These are phyloP conservation scores for Suillus ampliporus DNA, from an alignment of 768 basidiomycete genomes.

Conservation along the genomic window DNA sequence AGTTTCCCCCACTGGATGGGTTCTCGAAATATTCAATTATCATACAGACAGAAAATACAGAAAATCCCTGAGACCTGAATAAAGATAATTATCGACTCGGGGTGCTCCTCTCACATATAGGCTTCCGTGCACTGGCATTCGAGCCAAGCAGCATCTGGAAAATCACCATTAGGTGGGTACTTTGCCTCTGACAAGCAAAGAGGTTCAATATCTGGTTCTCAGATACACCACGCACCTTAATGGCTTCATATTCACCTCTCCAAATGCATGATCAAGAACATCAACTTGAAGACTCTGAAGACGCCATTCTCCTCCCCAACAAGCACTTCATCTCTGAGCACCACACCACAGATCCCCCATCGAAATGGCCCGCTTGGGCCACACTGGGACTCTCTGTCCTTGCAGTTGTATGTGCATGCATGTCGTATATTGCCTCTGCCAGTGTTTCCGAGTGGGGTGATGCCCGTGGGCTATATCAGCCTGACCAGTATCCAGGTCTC, in stretches of 20 bases:
- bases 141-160: neutral
- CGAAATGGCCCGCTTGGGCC: neutral
- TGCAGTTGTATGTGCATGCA: neutral
- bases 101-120: neutral
- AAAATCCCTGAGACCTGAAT: neutral
- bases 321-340: neutral
- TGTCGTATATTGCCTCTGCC: neutral
- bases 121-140: neutral
- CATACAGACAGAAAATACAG: neutral
- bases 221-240: neutral
- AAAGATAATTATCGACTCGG: neutral
- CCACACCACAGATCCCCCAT: neutral
- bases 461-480: neutral
- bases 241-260: neutral
- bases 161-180: neutral
- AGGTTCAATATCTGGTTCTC: neutral
- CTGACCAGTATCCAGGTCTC: neutral
- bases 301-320: neutral
- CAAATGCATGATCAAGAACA: neutral
- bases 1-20: neutral
- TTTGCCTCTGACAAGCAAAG: neutral
- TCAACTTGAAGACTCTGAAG: neutral
- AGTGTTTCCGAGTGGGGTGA: neutral
- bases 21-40: neutral
- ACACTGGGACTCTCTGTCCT: neutral